These are phyloP conservation scores for Grosmannia penicillata DNA, from an alignment of 2,329 filamentous ascomycete genomes.

Conservation along the genomic window DNA sequence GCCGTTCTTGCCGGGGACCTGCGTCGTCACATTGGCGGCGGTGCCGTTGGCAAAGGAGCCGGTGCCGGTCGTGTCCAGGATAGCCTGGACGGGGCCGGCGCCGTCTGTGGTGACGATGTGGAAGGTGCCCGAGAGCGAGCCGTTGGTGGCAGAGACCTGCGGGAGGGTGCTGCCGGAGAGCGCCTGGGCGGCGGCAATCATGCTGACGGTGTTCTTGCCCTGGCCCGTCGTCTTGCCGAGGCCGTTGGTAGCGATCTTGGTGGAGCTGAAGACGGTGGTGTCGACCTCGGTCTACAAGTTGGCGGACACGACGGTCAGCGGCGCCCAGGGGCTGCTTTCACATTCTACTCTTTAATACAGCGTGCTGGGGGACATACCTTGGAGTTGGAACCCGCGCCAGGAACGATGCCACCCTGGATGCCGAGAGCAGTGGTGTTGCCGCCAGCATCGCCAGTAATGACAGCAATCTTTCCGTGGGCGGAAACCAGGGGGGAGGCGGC, in stretches of 20 bases:
- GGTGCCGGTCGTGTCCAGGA: constrained; percentile 22
- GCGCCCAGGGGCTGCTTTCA: too few relatives aligned
- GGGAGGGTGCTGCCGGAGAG: constrained; percentile 23
- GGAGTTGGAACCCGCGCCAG: constrained; percentile 23
- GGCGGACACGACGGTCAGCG: too few relatives aligned
- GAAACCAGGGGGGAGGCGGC: constrained; percentile 15
- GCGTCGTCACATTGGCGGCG: constrained; percentile 15
- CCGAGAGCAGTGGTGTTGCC: constrained; percentile 27
- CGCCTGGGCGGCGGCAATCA: constrained; percentile 18
- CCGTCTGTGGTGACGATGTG: constrained; percentile 27
- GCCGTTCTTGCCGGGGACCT: constrained; percentile 21
- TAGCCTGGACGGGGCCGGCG: constrained; percentile 22
- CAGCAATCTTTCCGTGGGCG: constrained; percentile 18
- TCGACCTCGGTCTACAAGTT: constrained; percentile 29
- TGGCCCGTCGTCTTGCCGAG: constrained; percentile 21
- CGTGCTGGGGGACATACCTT: constrained; percentile 10
- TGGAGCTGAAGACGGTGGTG: constrained; percentile 26
- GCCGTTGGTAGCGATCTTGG: constrained; percentile 20
- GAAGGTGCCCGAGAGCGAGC: constrained; percentile 19
- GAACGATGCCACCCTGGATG: constrained; percentile 24
- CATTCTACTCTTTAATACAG: too few relatives aligned
- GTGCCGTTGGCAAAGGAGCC: constrained; percentile 18
- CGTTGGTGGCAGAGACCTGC: constrained; percentile 20
- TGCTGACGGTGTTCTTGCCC: constrained; percentile 21
- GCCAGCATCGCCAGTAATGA: constrained; percentile 19